Base-by-base conservation (phyloP, 805 yeast genomes). In the Saccharomycopsis synnaedendra region DNA sequence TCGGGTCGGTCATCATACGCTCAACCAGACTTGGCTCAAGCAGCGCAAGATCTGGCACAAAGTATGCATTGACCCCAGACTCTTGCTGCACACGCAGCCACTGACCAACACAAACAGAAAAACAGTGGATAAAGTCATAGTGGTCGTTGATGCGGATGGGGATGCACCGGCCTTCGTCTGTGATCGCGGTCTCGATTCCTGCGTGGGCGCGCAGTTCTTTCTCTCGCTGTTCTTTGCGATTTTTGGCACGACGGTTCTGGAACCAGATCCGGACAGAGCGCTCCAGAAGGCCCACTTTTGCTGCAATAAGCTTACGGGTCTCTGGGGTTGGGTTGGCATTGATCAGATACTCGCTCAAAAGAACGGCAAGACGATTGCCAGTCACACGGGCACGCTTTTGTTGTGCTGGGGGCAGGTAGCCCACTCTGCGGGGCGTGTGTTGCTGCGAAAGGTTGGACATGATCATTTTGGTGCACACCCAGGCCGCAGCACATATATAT, bases 181-280 rank as follows among this genome's bases (percentile, higher is more conserved):
- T 42, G 35, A 49, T 48, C 33, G 35, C 45, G 3, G 46, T 30
- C 8, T 39, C 19, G 4, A 11, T 34, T 39, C 8, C 28, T 29
- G 36, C 30, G 46, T 39, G 32, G 32, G 45, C 43, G 9, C 19
- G 5, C 5, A 56, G 58, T 37, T 58, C 64, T 61, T 72, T 64
- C 49, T 80, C 45, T 4, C 48, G 71, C 56, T 79, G 84, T 57
- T 75, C 63, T 62, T 83, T 83, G 57, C 88, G 71, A 41, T 78
- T 71, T 60, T 84, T 85, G 27, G 93, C 93, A 53, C 97, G 67
- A 56, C 89, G 69, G 60, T 87, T 87, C 62, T 88, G 97, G 58
- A 86, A 88, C 96, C 96, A 88, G 40, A 88, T 88, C 47, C 95
- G 72, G 2, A 88, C 95, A 9, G 89, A 85, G 53, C 93, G 75